Evolutionary conservation across 1,139 yeast genomes (phyloP).

Genomic region (Meyerozyma sp.): DNA sequence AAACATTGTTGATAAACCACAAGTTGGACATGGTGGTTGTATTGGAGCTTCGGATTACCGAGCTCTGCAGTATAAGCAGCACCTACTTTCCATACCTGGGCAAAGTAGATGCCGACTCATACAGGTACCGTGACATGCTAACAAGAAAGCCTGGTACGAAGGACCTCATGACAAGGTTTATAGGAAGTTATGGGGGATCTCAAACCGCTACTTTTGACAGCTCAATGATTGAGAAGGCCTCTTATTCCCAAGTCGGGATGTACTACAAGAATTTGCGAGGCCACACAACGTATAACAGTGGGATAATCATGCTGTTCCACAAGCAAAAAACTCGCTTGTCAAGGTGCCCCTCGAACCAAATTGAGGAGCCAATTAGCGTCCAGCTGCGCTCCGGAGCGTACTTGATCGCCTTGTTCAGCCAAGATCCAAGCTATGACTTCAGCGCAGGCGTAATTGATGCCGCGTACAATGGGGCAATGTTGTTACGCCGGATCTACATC

Average conservation of each 20-base stretch:
- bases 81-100: conserved; percentile 39
- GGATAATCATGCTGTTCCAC: conserved; percentile 49
- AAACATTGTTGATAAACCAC: conserved; percentile 31
- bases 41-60: conserved; percentile 51
- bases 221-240: conserved; percentile 42
- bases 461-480: conserved; percentile 34
- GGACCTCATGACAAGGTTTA: conserved; percentile 39
- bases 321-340: conserved; percentile 35
- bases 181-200: conserved; percentile 43
- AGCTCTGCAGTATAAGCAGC: conserved; percentile 32
- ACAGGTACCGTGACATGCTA: conserved; percentile 32
- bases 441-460: conserved; percentile 41
- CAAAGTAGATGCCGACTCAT: conserved; percentile 41
- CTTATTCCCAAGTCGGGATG: conserved; percentile 53
- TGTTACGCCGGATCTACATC: conserved; percentile 37
- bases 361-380: conserved; percentile 25
- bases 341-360: conserved; percentile 10
- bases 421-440: conserved; percentile 21
- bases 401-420: conserved; percentile 47
- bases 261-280: conserved; percentile 26
- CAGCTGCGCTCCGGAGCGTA: conserved; percentile 54
- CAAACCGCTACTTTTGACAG: conserved; percentile 33
- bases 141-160: conserved; percentile 14
- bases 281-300: conserved; percentile 35
- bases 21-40: conserved; percentile 49